Percentiles rank a stretch among this genome's conserved stretches.
Evolutionary conservation across 1,139 yeast genomes (phyloP).

Genomic region (Debaryomyces sp.): DNA sequence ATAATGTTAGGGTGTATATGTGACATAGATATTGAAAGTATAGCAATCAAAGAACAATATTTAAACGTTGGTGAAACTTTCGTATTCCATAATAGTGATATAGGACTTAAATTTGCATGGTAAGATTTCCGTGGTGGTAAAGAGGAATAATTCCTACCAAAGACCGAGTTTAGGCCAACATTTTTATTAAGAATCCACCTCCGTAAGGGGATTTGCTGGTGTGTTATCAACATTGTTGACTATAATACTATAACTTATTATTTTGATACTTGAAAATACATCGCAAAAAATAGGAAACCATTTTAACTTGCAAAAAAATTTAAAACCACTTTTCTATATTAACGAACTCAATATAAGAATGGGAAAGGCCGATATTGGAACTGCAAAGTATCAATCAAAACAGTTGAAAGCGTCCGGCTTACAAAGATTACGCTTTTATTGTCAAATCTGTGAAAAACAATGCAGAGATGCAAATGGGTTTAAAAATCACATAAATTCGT

Average conservation of each 20-base stretch:
- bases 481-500: slow-evolving; percentile 80
- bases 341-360: slow-evolving; percentile 8
- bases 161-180: neutral
- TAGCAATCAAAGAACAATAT: slow-evolving; percentile 30
- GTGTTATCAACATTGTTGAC: slow-evolving; percentile 5
- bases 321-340: neutral
- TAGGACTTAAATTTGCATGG: slow-evolving; percentile 26
- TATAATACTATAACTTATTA: neutral
- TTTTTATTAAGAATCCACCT: neutral
- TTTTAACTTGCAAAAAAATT: neutral
- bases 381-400: slow-evolving; percentile 81
- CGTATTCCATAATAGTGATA: slow-evolving; percentile 29
- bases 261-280: neutral
- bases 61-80: slow-evolving; percentile 31
- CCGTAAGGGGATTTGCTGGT: slow-evolving; percentile 1
- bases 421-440: slow-evolving; percentile 82
- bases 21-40: slow-evolving; percentile 32
- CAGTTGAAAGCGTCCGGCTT: slow-evolving; percentile 82
- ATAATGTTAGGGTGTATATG: slow-evolving; percentile 41
- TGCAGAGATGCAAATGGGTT: slow-evolving; percentile 96
- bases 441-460: slow-evolving; percentile 91
- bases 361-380: slow-evolving; percentile 66
- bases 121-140: slow-evolving; percentile 40
- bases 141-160: slow-evolving; percentile 1
- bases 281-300: slow-evolving; percentile 1